Conservation (phyloP, 1,284 basidiomycete genomes). For the Kwoniella shivajii region DNA sequence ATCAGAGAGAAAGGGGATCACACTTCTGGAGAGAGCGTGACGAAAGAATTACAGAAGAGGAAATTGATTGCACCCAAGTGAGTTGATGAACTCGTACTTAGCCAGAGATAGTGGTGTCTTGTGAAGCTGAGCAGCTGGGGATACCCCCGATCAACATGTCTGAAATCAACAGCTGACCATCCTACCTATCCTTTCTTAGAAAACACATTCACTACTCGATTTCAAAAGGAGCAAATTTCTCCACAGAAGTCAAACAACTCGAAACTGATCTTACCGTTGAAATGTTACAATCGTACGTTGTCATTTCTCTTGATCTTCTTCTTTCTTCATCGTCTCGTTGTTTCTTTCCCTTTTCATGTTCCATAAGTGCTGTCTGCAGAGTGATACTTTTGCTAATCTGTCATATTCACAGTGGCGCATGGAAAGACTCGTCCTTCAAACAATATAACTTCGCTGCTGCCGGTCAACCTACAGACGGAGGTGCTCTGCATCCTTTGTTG, state of each 20-base stretch:
- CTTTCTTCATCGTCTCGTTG: not conserved
- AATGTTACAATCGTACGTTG: slow-evolving; percentile 81
- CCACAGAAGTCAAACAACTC: slow-evolving; percentile 90
- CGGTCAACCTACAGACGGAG: slow-evolving; percentile 82
- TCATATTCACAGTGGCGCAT: slow-evolving; percentile 66
- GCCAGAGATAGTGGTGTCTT: too few relatives aligned
- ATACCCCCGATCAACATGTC: too few relatives aligned
- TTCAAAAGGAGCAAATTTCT: slow-evolving; percentile 82
- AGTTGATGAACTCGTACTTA: slow-evolving; percentile 17
- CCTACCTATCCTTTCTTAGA: slow-evolving; percentile 55
- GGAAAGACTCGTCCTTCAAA: slow-evolving; percentile 92
- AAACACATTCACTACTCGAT: slow-evolving; percentile 95
- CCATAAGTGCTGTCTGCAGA: not conserved
- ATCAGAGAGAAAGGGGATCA: slow-evolving; percentile 70
- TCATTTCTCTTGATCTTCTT: too few relatives aligned
- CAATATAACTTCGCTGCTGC: slow-evolving; percentile 99
- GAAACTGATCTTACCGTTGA: slow-evolving; percentile 97
- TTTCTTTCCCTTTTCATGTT: not conserved
- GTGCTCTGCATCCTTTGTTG: slow-evolving; percentile 91
- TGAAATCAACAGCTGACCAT: too few relatives aligned
- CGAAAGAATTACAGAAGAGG: slow-evolving; percentile 87
- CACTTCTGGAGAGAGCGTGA: slow-evolving; percentile 71
- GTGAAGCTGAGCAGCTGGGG: not conserved
- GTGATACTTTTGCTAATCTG: not conserved
- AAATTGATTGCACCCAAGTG: slow-evolving; percentile 66